Evolutionary conservation across 805 yeast species (phyloP).

Genomic region (Saccharomycopsis fermentans): DNA sequence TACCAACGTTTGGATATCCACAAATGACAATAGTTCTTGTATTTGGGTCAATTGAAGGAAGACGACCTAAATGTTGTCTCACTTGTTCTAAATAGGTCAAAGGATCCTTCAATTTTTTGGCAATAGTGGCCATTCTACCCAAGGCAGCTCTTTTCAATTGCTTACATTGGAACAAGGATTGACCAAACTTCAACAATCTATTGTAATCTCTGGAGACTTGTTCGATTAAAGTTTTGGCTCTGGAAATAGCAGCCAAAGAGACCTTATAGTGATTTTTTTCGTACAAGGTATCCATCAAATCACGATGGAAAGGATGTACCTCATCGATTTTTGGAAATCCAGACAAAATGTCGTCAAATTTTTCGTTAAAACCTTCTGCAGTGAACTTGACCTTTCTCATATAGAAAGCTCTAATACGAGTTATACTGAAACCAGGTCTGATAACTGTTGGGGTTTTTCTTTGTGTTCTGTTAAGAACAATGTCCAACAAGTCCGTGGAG

Average conservation of each 20-base stretch:
- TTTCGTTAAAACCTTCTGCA: slow-evolving; percentile 91
- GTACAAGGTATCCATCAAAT: slow-evolving; percentile 93
- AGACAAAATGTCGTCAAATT: slow-evolving; percentile 70
- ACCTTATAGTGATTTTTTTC: slow-evolving; percentile 98
- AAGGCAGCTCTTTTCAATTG: slow-evolving; percentile 97
- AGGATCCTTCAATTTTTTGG: slow-evolving; percentile 91
- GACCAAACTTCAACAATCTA: slow-evolving; percentile 92
- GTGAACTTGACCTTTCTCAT: slow-evolving; percentile 97
- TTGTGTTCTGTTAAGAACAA: slow-evolving; percentile 94
- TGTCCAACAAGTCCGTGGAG: slow-evolving; percentile 88
- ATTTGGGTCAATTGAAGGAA: slow-evolving; percentile 97
- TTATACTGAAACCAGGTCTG: slow-evolving; percentile 91
- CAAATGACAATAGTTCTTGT: slow-evolving; percentile 95
- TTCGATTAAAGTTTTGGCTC: slow-evolving; percentile 89
- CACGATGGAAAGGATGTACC: slow-evolving; percentile 97
- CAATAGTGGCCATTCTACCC: slow-evolving; percentile 99
- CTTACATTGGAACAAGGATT: slow-evolving; percentile 95
- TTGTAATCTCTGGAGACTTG: slow-evolving; percentile 94
- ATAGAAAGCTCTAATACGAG: slow-evolving; percentile 93
- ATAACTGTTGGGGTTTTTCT: slow-evolving; percentile 99
- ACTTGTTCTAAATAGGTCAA: slow-evolving; percentile 92
- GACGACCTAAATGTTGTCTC: slow-evolving; percentile 97
- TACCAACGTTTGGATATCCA: slow-evolving; percentile 99
- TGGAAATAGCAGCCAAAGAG: slow-evolving; percentile 86
- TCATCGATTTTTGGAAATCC: slow-evolving; percentile 97